Percentiles rank a stretch among this genome's conserved stretches.
Evolutionary conservation across 495 filamentous ascomycete species (phyloP).

Genomic region (Neurospora tetrasperma): DNA sequence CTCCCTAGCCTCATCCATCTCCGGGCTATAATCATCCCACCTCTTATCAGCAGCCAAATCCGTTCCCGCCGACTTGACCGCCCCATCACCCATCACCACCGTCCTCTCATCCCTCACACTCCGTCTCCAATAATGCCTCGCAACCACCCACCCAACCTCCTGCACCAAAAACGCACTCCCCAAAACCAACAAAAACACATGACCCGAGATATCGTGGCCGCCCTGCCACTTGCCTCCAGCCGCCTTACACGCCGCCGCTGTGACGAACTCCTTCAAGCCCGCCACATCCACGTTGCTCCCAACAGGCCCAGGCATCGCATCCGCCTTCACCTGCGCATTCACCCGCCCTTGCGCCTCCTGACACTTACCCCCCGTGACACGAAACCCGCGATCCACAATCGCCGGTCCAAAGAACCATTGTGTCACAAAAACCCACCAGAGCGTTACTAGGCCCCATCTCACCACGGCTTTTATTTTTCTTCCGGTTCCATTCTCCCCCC

Average conservation of each 20-base stretch:
- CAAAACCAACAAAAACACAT: slow-evolving; percentile 86
- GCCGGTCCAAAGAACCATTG: slow-evolving; percentile 95
- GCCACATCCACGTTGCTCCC: slow-evolving; percentile 2
- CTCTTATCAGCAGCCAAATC: slow-evolving; percentile 12
- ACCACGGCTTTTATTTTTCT: slow-evolving; percentile 41
- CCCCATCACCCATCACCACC: slow-evolving; percentile 50
- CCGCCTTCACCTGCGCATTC: slow-evolving; percentile 6
- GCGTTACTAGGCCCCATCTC: slow-evolving; percentile 61
- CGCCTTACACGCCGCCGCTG: slow-evolving; percentile 70
- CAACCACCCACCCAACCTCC: slow-evolving; percentile 59
- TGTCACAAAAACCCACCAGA: slow-evolving; percentile 69
- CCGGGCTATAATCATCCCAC: not conserved
- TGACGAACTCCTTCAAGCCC: slow-evolving; percentile 44
- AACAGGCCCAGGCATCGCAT: not conserved
- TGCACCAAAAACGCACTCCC: slow-evolving; percentile 69
- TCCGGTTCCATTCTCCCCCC: not conserved
- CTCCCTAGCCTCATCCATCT: slow-evolving; percentile 17
- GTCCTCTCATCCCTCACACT: slow-evolving; percentile 41
- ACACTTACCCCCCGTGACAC: slow-evolving; percentile 73
- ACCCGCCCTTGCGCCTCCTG: slow-evolving; percentile 34
- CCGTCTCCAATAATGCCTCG: slow-evolving; percentile 21
- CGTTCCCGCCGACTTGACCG: slow-evolving; percentile 39
- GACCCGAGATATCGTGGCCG: slow-evolving; percentile 87
- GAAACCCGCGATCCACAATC: slow-evolving; percentile 78
- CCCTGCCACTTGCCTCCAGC: slow-evolving; percentile 77